Base-by-base conservation (phyloP, 371 early-diverging fungal genomes). In the Sporodiniella umbellata region DNA sequence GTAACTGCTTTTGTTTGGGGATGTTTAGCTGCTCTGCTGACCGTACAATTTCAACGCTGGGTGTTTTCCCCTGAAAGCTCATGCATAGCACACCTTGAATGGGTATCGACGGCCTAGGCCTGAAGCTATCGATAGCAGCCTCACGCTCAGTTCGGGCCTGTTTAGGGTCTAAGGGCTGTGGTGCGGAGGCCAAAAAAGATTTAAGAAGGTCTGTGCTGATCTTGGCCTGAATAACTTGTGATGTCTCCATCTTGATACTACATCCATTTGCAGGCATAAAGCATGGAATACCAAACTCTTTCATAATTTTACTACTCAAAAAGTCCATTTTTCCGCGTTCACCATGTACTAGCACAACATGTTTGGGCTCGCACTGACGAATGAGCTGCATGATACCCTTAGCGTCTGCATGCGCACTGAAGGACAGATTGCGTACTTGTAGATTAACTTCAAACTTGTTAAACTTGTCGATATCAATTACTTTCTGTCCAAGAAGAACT, bases 261-360 rank as follows among this genome's bases (percentile, higher is more conserved):
- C 74, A 80, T 2, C 95, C 96, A 57, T 95, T 96, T 0, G 94
- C 89, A 4, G 98, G 98, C 63, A 88, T 83, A 53, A 76, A 92
- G 62, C 92, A 92, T 19, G 91, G 88, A 7, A 94, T 86, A 24
- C 86, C 84, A 47, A 93, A 81, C 61, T 95, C 95, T 23, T 78
- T 75, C 68, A 81, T 80, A 53, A 99, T 89, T 39, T 89, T 86
- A 25, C 81, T 78, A 54, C 93, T 89, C 37, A 99, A 67, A 33
- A 80, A 81, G 12, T 80, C 83, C 99, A 99, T 99, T 49, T 92
- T 88, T 8, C 70, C 68, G 63, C 87, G 88, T 59, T 99, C 99
- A 3, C 99, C 99, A 60, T 99, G 99, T 0, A 99, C 99, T n/a
- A 99, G 73, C 23, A 99, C 90, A 0, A 99, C 97, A 72, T 98